Base-by-base conservation (phyloP, 805 yeast genomes). In the Scheffersomyces lignosus region DNA sequence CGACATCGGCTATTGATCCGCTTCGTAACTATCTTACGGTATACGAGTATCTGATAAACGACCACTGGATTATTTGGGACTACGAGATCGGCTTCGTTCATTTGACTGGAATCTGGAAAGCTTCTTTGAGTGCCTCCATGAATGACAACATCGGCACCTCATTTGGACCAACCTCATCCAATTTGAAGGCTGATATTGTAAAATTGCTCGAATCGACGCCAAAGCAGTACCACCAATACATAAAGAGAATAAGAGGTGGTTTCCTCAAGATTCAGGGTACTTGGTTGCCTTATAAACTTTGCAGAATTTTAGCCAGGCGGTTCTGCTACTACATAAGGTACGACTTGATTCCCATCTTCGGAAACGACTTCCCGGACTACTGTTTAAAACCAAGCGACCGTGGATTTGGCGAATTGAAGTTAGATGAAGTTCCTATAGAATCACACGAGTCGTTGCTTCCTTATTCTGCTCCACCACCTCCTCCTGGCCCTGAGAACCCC, bases 251-350 rank as follows among this genome's bases (percentile, higher is more conserved):
- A 12, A 69, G 96, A 37, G 97, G 97, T 31, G 97, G 96, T 2
- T 87, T 80, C 51, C 73, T 89, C 46, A 88, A 88, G 66, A 87
- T 90, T 47, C 97, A 89, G 64, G 97, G 97, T 3, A 87, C 96
- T 6, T 90, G 96, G 96, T 63, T 88, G 27, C 91, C 96, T 2
- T 83, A 63, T 52, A 75, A 73, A 7, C 68, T 85, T 34, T 88
- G 95, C 16, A 72, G 71, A 41, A 63, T 75, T 22, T 65, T 89
- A 36, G 91, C 96, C 3, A 59, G 77, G 23, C 75, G 83, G 34
- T 85, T 88, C 50, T 86, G 95, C 63, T 88, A 76, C 59, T 78
- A 81, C 38, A 83, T 89, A 30, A 69, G 96, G 39, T 84, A 69
- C 55, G 78, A 85, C 15, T 64, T 89, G 46, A 75, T 87, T 18